phyloP scores from a whole-genome alignment of 2,329 filamentous ascomycete genomes.

The Fusarium oligoseptatum region DNA sequence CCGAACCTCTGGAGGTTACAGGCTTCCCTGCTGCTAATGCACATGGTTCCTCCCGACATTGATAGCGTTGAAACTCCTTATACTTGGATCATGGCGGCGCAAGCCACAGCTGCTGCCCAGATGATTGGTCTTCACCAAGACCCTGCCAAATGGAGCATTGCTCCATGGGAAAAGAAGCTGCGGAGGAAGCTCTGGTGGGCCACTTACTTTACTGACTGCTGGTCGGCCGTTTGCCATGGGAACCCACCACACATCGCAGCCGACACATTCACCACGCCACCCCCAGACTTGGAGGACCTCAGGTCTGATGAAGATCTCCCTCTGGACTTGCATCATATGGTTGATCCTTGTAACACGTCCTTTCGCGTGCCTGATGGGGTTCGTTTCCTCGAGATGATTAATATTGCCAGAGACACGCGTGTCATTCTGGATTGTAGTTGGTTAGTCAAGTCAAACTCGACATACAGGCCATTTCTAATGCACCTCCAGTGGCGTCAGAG shows the following conservation, averaged over 20 bases:
- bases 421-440: conserved; percentile 52
- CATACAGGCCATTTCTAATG: conserved; percentile 5
- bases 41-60: conserved; percentile 59
- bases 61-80: conserved; percentile 62
- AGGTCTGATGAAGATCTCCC: conserved; percentile 58
- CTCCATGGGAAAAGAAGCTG: conserved; percentile 57
- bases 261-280: conserved; percentile 56
- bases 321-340: conserved; percentile 50
- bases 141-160: conserved; percentile 57
- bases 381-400: conserved; percentile 54
- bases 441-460: conserved; percentile 39
- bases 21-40: conserved; percentile 60
- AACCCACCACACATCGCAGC: conserved; percentile 60
- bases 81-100: conserved; percentile 59
- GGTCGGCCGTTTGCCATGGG: conserved; percentile 61
- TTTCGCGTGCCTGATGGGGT: conserved; percentile 54
- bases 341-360: conserved; percentile 49
- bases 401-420: conserved; percentile 49
- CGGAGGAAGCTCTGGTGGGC: conserved; percentile 63
- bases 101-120: conserved; percentile 59
- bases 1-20: conserved; percentile 62
- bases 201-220: conserved; percentile 57
- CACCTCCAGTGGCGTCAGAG: conserved; percentile 22
- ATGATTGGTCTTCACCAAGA: conserved; percentile 62
- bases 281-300: conserved; percentile 57